A percentile compares a stretch with the other conserved stretches of the same genome.
Evolutionary conservation across 306 rosid genomes (phyloP).

Genomic region (Inga oerstediana): DNA sequence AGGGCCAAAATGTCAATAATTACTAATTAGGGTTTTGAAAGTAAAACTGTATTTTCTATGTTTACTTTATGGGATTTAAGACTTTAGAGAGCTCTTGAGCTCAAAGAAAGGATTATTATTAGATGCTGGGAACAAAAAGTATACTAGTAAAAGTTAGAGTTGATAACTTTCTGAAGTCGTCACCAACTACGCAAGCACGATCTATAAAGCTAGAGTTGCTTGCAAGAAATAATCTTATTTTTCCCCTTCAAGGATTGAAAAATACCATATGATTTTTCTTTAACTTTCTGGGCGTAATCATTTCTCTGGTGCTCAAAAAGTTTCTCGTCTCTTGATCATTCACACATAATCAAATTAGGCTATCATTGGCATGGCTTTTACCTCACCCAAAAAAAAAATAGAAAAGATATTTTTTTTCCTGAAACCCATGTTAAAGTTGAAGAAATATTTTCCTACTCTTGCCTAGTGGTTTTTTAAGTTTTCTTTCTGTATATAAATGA

Average conservation of each 20-base stretch:
- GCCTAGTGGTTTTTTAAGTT: no score
- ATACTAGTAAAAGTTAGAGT: constrained; percentile 22
- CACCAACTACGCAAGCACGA: constrained; percentile 39
- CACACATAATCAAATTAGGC: background rate
- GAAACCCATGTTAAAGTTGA: background rate
- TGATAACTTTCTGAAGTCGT: constrained; percentile 15
- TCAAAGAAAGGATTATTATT: constrained; percentile 25
- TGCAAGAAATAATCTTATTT: constrained; percentile 40
- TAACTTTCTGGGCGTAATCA: constrained; percentile 43
- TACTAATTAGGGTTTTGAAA: constrained; percentile 29
- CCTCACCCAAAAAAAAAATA: background rate
- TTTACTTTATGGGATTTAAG: background rate
- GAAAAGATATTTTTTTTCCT: no score
- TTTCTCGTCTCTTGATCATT: background rate
- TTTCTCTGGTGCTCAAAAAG: constrained; percentile 24
- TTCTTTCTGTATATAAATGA: no score
- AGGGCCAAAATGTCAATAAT: constrained; percentile 28
- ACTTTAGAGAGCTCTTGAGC: constrained; percentile 5
- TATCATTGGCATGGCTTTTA: background rate
- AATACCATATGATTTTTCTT: background rate
- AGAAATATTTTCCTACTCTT: no score
- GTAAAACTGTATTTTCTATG: background rate
- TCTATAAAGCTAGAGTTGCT: constrained; percentile 33
- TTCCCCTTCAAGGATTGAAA: background rate
- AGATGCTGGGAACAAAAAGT: constrained; percentile 11